Evolutionary conservation across 2,329 filamentous ascomycete genomes (phyloP), one percentile per base, ranked within the genome.

Genomic region (Stachybotrys echinatus): DNA sequence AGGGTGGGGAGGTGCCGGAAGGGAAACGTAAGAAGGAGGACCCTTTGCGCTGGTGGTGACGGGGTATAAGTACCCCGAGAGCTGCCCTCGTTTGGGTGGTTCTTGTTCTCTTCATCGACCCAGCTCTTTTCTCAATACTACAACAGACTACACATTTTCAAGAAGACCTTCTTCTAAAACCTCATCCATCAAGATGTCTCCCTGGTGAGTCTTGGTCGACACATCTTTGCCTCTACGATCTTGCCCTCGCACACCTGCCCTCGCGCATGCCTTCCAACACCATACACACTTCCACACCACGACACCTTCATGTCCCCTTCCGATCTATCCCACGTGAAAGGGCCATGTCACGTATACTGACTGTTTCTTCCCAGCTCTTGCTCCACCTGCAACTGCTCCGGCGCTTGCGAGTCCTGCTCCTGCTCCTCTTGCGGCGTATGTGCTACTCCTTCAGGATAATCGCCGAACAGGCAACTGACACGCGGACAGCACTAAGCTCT

Each of bases 361-460:
- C 27, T 34, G 27, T 34, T 10, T 34, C 27, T 34, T 14, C 14
- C 27, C 44, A 46, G 44, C 44, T 46, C 44, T 12, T 46, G 44
- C 44, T 31, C 21, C 23, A 18, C 44, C 44, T 46, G 44, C 44
- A 46, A 34, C 44, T 46, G 44, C 44, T 27, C 21, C 44, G 44
- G 44, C 23, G 21, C 44, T 46, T 46, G 44, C 44, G 23, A 46
- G 22, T 46, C 44, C 23, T 46, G 44, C 44, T 27, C 44, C 12
- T 46, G 44, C 44, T 31, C 44, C 23, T 31, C 22, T 20, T 46
- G 44, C 44, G 18, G 18, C 10, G 44, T 46, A 34, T 17, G 44
- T 27, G 14, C 44, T 23, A 12, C 21, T 6, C 21, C 14, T 45
- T 23, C 21, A 45, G 49, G 50, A 45, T 47, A 34, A 12, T 38